Base-by-base conservation (phyloP, 1,139 yeast species). In the Entelexis sorbosivorans region DNA sequence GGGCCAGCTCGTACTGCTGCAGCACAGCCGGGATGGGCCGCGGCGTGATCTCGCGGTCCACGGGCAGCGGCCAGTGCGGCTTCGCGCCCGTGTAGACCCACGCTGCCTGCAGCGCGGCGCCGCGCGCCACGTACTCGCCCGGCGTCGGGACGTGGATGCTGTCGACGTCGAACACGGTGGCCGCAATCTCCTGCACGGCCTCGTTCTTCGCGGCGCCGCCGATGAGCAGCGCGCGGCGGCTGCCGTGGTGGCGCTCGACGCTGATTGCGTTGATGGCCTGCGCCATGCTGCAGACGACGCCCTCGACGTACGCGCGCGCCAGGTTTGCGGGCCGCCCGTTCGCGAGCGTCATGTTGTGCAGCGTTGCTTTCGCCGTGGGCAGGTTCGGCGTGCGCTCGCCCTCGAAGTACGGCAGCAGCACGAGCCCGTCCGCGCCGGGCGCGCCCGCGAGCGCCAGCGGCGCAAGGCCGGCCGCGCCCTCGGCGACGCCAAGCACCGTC, bases 321-420 rank as follows among this genome's bases (percentile, higher is more conserved):
- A 58, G 34, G 38, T 57, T 58, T 22, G 34, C 50, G 5, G 53
- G 53, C 10, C 49, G 44, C 1, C 51, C 34, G 31, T 57, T 58
- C 14, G 48, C 49, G 24, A 58, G 47, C 7, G 59, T 56, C 52
- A 58, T 44, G 39, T 54, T 54, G 44, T 55, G 54, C 24, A 58
- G 44, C n/a, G 58, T 51, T 1, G 59, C 60, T 13, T 35, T 48
- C 13, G 61, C 60, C 10, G 39, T 36, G 6, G 61, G 61, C 44
- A 58, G 48, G 40, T 58, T 58, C 29, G 61, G 61, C 29, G 61
- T 58, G 17, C 61, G 59, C 50, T 58, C 61, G 9, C 61, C 61
- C 38, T 58, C 58, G 47, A 57, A 58, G 45, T 58, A 58, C 2
- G 61, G 61, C 14, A 58, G 44, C 13, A 58, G 54, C 5, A 56